These are phyloP conservation scores for Thelonectria rubi DNA, from an alignment of 2,329 filamentous ascomycete species.

Conservation along the genomic window DNA sequence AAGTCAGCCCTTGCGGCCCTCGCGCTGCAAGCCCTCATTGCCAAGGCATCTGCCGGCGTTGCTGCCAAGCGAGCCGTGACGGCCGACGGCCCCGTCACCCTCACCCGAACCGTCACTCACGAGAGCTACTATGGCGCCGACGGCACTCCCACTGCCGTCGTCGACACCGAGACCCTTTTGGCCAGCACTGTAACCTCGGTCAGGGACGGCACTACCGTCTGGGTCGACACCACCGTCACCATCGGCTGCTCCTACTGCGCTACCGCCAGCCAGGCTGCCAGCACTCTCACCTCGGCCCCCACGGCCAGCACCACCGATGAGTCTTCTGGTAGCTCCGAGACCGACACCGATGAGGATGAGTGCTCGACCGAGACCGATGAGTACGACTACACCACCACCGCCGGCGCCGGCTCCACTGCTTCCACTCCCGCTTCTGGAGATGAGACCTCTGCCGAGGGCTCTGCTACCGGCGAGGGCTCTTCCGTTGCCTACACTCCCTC, in stretches of 20 bases:
- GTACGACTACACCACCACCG: slow-evolving; percentile 13
- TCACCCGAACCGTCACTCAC: slow-evolving; percentile 25
- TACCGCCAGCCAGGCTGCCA: slow-evolving; percentile 29
- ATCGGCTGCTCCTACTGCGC: slow-evolving; percentile 21
- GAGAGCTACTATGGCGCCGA: slow-evolving; percentile 9
- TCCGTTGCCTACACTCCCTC: slow-evolving; percentile 4
- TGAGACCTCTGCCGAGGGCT: slow-evolving; percentile 5
- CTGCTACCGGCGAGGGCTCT: slow-evolving; percentile 6
- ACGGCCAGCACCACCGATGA: slow-evolving; percentile 27
- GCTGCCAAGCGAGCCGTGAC: slow-evolving; percentile 26
- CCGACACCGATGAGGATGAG: slow-evolving; percentile 19
- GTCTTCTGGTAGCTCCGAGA: slow-evolving; percentile 4
- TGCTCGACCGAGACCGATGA: slow-evolving; percentile 21
- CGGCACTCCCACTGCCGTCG: slow-evolving; percentile 11
- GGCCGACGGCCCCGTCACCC: slow-evolving; percentile 23
- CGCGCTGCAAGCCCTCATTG: slow-evolving; percentile 35
- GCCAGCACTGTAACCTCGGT: slow-evolving; percentile 16
- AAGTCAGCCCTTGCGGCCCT: slow-evolving; percentile 38
- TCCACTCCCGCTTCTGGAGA: neutral
- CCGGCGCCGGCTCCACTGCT: neutral
- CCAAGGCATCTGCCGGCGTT: slow-evolving; percentile 35
- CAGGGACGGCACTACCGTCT: slow-evolving; percentile 25
- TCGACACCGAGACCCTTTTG: slow-evolving; percentile 24
- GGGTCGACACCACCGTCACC: slow-evolving; percentile 24
- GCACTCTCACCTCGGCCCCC: slow-evolving; percentile 17